Percentiles rank a stretch among this genome's conserved stretches.
phyloP scores from a whole-genome alignment of 192 early-diverging fungal genomes.

The Thamnidium elegans region DNA sequence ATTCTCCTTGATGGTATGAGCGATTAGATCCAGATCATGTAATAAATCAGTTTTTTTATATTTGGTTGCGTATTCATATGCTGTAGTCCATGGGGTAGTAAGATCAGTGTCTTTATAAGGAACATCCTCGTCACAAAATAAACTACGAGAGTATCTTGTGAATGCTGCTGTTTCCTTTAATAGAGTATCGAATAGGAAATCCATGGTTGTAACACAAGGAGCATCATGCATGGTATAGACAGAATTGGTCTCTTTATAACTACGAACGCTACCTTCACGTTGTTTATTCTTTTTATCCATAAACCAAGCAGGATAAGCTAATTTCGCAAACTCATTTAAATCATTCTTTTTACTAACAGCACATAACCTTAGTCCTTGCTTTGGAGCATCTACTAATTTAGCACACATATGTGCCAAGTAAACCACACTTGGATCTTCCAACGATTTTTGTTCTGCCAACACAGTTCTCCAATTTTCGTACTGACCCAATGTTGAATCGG shows the following conservation, averaged over 20 bases:
- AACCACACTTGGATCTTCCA: conserved; percentile 20
- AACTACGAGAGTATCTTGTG: conserved; percentile 1
- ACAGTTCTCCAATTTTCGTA: conserved; percentile 32
- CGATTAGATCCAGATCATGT: conserved; percentile 7
- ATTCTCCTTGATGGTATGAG: not conserved
- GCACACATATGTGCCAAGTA: conserved; percentile 37
- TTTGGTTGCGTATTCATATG: not conserved
- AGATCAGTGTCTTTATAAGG: not conserved
- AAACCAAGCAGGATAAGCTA: conserved; percentile 30
- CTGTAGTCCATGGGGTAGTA: not conserved
- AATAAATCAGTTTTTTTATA: not conserved
- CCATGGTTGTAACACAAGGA: conserved; percentile 23
- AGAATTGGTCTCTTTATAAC: not conserved
- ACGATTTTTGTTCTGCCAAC: conserved; percentile 17
- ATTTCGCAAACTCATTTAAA: not conserved
- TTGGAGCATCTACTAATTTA: conserved; percentile 30
- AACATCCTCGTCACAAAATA: conserved; percentile 17
- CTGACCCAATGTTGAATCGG: conserved; percentile 14
- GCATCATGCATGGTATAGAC: not conserved
- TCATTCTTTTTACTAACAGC: not conserved
- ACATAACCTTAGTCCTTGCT: conserved; percentile 34
- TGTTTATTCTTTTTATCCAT: conserved; percentile 18
- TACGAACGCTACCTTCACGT: not conserved
- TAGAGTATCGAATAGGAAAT: conserved; percentile 12
- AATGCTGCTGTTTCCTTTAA: conserved; percentile 6